These are phyloP conservation scores for Daldinia bambusicola DNA, from an alignment of 495 filamentous ascomycete species.

Conservation along the genomic window DNA sequence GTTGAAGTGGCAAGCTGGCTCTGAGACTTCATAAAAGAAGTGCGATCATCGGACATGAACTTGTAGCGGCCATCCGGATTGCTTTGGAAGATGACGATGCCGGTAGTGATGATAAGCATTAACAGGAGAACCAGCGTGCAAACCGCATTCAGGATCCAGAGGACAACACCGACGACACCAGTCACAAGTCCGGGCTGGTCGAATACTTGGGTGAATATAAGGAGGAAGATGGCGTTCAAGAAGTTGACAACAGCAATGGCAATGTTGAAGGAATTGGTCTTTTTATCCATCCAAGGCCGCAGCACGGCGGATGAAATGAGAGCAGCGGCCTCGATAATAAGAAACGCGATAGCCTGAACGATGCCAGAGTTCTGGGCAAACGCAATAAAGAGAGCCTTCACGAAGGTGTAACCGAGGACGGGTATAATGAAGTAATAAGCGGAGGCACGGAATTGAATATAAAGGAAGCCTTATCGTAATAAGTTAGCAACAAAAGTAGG, in stretches of 20 bases:
- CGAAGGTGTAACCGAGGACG: conserved; percentile 76
- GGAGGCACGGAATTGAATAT: conserved; percentile 96
- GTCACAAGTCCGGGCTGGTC: conserved; percentile 86
- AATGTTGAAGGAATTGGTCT: conserved; percentile 97
- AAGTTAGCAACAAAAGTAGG: conserved; percentile 7
- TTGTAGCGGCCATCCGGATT: conserved; percentile 97
- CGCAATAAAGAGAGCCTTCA: conserved; percentile 92
- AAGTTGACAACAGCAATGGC: conserved; percentile 91
- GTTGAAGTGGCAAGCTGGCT: conserved; percentile 76
- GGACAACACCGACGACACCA: conserved; percentile 91
- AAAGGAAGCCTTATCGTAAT: conserved; percentile 73
- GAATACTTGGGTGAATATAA: conserved; percentile 83
- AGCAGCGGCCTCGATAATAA: conserved; percentile 85
- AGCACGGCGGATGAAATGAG: conserved; percentile 82
- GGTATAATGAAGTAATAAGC: conserved; percentile 97
- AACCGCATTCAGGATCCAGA: conserved; percentile 90
- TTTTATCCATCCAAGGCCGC: conserved; percentile 99
- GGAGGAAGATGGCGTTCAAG: conserved; percentile 84
- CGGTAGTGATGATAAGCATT: conserved; percentile 85
- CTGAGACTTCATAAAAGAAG: conserved; percentile 98
- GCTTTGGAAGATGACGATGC: conserved; percentile 85
- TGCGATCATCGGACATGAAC: conserved; percentile 94
- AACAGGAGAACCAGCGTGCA: conserved; percentile 89
- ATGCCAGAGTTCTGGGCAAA: conserved; percentile 77
- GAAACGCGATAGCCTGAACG: conserved; percentile 83